Conservation (phyloP, 148 eudicot species). For the Oxyria digyna region DNA sequence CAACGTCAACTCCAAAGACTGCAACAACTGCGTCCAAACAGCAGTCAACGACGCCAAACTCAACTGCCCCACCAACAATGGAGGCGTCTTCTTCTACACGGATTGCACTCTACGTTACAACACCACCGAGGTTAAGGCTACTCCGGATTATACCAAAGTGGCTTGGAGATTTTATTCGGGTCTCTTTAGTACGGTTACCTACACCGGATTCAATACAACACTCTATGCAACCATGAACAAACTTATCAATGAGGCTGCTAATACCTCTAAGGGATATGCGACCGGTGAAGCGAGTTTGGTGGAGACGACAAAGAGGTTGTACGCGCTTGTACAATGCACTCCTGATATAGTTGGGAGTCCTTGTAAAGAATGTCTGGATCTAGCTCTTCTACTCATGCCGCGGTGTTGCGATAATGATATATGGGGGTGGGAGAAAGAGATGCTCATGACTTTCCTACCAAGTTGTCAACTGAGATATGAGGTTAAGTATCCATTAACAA, state of each 20-base stretch:
- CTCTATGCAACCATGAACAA: neutral
- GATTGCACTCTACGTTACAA: neutral
- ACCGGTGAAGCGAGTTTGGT: neutral
- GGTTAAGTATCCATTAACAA: neutral
- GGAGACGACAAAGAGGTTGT: neutral
- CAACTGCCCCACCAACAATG: neutral
- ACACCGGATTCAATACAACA: neutral
- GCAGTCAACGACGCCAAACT: neutral
- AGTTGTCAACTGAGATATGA: constrained; percentile 16
- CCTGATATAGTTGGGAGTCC: constrained; percentile 15
- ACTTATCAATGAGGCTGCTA: neutral
- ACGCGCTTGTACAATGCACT: constrained; percentile 14
- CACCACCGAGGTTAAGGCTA: neutral
- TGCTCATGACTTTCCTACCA: neutral
- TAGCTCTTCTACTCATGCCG: neutral
- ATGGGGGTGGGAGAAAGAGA: neutral
- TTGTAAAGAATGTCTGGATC: constrained; percentile 10
- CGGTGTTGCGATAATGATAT: neutral
- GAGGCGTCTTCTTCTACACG: neutral
- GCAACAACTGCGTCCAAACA: neutral
- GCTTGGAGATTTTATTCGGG: neutral
- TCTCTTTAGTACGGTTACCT: neutral
- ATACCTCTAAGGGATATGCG: constrained; percentile 10
- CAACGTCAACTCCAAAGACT: neutral
- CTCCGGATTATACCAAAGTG: neutral